These are phyloP conservation scores for Claviceps citrina DNA, from an alignment of 2,329 filamentous ascomycete species.

Conservation along the genomic window DNA sequence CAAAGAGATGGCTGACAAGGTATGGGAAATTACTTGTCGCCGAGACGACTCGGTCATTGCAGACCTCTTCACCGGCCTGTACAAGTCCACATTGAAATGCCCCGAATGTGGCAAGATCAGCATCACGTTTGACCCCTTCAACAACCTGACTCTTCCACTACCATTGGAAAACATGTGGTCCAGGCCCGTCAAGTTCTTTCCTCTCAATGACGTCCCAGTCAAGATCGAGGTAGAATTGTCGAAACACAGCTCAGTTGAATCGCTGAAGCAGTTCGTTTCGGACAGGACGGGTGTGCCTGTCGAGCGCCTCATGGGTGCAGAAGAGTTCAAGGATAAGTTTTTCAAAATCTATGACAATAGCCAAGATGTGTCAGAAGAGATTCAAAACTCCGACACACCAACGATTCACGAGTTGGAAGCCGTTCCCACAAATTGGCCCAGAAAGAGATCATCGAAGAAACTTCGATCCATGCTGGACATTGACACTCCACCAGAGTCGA, in stretches of 20 bases:
- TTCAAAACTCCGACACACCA: conserved; percentile 48
- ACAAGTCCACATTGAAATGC: conserved; percentile 93
- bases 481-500: conserved; percentile 25
- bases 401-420: conserved; percentile 65
- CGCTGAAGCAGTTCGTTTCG: conserved; percentile 56
- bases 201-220: conserved; percentile 55
- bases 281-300: conserved; percentile 47
- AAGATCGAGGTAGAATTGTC: conserved; percentile 65
- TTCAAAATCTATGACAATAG: conserved; percentile 73
- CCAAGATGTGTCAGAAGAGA: conserved; percentile 53
- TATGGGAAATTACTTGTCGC: conserved; percentile 81
- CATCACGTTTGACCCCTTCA: conserved; percentile 97
- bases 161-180: conserved; percentile 75
- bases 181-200: conserved; percentile 61
- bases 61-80: conserved; percentile 92
- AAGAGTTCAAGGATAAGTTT: conserved; percentile 71
- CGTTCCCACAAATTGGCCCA: conserved; percentile 62
- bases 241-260: conserved; percentile 54
- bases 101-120: conserved; percentile 86
- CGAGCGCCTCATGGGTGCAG: conserved; percentile 58
- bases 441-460: conserved; percentile 31
- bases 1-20: conserved; percentile 68
- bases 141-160: conserved; percentile 78
- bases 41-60: conserved; percentile 91
- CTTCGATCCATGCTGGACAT: conserved; percentile 36